A percentile compares a stretch with the other conserved stretches of the same genome.
Conservation (phyloP, 768 basidiomycete species). For the Naganishia vaughanmartiniae region DNA sequence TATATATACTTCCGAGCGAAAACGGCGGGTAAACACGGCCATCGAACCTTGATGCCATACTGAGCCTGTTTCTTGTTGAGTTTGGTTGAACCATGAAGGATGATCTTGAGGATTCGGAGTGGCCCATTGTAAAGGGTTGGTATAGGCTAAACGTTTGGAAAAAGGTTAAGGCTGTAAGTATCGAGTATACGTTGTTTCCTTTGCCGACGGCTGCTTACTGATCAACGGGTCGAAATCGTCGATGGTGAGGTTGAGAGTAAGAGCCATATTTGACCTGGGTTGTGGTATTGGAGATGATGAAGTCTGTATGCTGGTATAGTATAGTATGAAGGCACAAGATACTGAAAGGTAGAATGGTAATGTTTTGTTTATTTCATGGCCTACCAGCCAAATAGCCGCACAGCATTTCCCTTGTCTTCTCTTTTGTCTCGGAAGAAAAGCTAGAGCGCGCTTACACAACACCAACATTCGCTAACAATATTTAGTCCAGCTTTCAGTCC, state of each 20-base stretch:
- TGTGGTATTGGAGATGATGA: neutral
- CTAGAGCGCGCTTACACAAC: too few species aligned
- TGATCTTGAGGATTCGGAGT: constrained; percentile 50
- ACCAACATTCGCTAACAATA: too few species aligned
- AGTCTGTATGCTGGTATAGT: too few species aligned
- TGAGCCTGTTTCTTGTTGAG: constrained; percentile 36
- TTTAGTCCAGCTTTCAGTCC: too few species aligned
- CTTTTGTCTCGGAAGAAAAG: constrained; percentile 3
- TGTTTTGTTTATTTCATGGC: neutral
- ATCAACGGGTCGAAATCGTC: constrained; percentile 52
- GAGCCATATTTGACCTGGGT: neutral
- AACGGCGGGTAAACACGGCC: constrained; percentile 11
- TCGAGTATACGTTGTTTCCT: constrained; percentile 21
- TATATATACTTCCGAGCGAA: neutral
- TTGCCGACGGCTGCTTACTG: neutral
- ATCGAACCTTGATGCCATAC: constrained; percentile 50
- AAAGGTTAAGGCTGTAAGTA: neutral
- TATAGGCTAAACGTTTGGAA: neutral
- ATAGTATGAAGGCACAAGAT: neutral
- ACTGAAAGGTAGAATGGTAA: neutral
- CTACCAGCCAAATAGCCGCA: neutral
- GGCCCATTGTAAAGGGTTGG: constrained; percentile 43
- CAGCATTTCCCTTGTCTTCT: neutral
- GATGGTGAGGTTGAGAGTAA: constrained; percentile 38
- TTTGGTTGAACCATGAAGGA: constrained; percentile 44